phyloP scores from a whole-genome alignment of 2,329 filamentous ascomycete genomes.

The Exophiala dermatitidis region DNA sequence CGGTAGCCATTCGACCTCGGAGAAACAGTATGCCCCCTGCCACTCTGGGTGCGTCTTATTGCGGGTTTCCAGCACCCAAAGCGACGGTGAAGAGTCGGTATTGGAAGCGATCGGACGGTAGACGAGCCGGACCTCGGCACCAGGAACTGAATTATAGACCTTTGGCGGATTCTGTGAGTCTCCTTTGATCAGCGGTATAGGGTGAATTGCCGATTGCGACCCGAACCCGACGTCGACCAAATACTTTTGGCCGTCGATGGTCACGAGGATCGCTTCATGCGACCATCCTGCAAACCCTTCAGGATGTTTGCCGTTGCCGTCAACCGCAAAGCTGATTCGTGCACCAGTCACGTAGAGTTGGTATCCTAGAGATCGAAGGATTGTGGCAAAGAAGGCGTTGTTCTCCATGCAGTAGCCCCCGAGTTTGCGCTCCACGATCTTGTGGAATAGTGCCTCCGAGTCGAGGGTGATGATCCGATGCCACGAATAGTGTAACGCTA shows the following conservation, averaged over 20 bases:
- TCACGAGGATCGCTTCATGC: slow-evolving; percentile 58
- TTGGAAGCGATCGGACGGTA: slow-evolving; percentile 37
- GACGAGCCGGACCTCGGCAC: slow-evolving; percentile 51
- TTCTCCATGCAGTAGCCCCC: slow-evolving; percentile 59
- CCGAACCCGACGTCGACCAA: slow-evolving; percentile 28
- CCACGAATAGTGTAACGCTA: slow-evolving; percentile 49
- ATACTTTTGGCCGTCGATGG: slow-evolving; percentile 43
- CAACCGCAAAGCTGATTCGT: slow-evolving; percentile 35
- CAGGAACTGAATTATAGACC: slow-evolving; percentile 41
- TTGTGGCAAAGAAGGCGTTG: slow-evolving; percentile 46
- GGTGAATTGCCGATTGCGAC: slow-evolving; percentile 27
- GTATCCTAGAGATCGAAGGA: slow-evolving; percentile 49
- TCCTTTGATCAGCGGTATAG: slow-evolving; percentile 24
- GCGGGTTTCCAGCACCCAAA: slow-evolving; percentile 18
- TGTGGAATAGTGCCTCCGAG: slow-evolving; percentile 45
- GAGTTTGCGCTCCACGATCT: slow-evolving; percentile 45
- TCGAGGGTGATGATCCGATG: slow-evolving; percentile 45
- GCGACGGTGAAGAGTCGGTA: slow-evolving; percentile 10
- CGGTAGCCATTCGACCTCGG: slow-evolving; percentile 56
- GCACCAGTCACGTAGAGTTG: slow-evolving; percentile 51
- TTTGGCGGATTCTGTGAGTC: slow-evolving; percentile 20
- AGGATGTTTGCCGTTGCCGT: slow-evolving; percentile 32
- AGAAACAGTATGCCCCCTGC: slow-evolving; percentile 58
- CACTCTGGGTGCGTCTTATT: slow-evolving; percentile 36
- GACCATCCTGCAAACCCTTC: slow-evolving; percentile 46